Conservation (phyloP, 805 yeast genomes). For the Myxozyma mucilagina region DNA sequence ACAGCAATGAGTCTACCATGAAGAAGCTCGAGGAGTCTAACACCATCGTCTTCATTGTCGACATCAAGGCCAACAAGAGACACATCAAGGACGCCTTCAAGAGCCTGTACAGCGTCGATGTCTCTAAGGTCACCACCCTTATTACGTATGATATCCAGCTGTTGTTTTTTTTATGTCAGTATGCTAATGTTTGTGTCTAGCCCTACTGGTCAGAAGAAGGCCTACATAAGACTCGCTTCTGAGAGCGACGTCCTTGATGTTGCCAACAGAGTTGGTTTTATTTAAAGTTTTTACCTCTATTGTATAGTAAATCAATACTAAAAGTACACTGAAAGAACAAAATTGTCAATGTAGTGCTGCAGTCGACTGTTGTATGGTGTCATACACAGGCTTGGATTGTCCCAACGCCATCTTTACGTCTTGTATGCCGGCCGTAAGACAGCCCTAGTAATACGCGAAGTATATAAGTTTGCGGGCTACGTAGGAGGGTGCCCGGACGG, state of each 20-base stretch:
- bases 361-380: background rate
- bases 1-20: conserved; percentile 98
- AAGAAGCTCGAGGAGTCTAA: conserved; percentile 99
- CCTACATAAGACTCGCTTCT: conserved; percentile 97
- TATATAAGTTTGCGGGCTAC: too few relatives aligned
- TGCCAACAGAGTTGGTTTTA: conserved; percentile 94
- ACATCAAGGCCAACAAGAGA: conserved; percentile 94
- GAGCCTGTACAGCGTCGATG: conserved; percentile 97
- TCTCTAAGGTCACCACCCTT: conserved; percentile 90
- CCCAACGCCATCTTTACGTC: background rate
- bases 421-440: background rate
- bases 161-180: background rate
- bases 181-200: conserved; percentile 44
- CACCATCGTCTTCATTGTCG: conserved; percentile 98
- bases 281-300: conserved; percentile 9
- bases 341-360: background rate
- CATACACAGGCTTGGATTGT: background rate
- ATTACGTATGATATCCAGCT: conserved; percentile 42
- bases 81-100: conserved; percentile 98
- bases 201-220: conserved; percentile 99
- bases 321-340: too few relatives aligned
- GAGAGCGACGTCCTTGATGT: conserved; percentile 99
- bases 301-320: too few relatives aligned
- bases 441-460: background rate
- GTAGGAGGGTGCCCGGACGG: too few relatives aligned